Base-by-base conservation (phyloP, 1,284 basidiomycete genomes). In the Tranzscheliella williamsii region DNA sequence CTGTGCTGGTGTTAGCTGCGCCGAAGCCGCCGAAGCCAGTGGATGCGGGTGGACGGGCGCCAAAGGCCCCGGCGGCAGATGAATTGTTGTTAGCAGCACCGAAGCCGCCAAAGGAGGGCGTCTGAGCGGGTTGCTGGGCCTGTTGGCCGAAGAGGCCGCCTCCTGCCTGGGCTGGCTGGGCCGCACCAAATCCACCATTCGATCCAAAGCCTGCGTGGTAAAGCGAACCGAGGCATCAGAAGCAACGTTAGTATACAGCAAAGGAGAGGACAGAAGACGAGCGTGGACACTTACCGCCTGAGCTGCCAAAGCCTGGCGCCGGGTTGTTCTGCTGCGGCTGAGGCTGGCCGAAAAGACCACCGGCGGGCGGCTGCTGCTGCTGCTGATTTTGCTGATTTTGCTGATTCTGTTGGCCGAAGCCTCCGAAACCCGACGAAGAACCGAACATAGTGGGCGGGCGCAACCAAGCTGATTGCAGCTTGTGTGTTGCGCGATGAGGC, bases 341-440 rank as follows among this genome's bases (percentile, higher is more conserved):
- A 3, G 70, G 37, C 39, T 74, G 75, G 37, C 78, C 79, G 42
- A 79, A 80, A 18, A 77, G 72, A 30, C 63, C 71, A 2, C 66
- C 69, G 22, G 79, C 64, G 3, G 43, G 50, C 22, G 65, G 69
- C 46, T 77, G 76, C 41, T 72, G 75, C 61, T 76, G 73, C 34
- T 66, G 63, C 46, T 61, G n/a, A n/a, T n/a, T n/a, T n/a, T n/a
- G 61, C 41, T 57, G 53, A 38, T 61, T 50, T 24, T 67, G 64
- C 32, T 71, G 67, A 42, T 58, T 71, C 33, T 68, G 69, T 53
- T 71, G 69, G 46, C 69, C 69, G 43, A 71, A 69, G 56, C 66
- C 69, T 22, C 66, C 56, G 38, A 71, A 71, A 15, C 63, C 65
- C 24, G 52, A 45, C 31, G n/a, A n/a, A n/a, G 62, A 60, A 6